These are phyloP conservation scores for Paraphysoderma sedebokerense DNA, from an alignment of 371 early-diverging fungal genomes.

Conservation along the genomic window DNA sequence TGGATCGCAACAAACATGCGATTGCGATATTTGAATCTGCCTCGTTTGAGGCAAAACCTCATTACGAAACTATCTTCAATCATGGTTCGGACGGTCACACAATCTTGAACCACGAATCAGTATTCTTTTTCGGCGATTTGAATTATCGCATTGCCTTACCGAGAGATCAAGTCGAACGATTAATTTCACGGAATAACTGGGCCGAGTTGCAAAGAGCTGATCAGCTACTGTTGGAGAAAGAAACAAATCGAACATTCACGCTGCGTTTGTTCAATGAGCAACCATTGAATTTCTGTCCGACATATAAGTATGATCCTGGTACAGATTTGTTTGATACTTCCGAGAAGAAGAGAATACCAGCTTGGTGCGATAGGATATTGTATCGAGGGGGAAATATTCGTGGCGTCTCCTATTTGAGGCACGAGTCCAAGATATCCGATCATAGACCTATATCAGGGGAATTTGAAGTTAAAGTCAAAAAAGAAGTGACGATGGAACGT, in stretches of 20 bases:
- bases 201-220: constrained; percentile 27
- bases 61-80: background rate
- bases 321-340: constrained; percentile 52
- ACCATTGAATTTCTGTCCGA: constrained; percentile 51
- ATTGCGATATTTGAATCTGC: constrained; percentile 12
- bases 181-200: constrained; percentile 9
- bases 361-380: constrained; percentile 73
- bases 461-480: too few species aligned
- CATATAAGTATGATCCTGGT: constrained; percentile 66
- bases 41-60: background rate
- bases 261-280: constrained; percentile 43
- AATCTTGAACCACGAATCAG: constrained; percentile 57
- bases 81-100: constrained; percentile 42
- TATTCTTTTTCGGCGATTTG: constrained; percentile 60
- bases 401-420: too few species aligned
- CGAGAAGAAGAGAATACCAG: constrained; percentile 60
- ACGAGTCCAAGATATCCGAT: too few species aligned
- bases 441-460: too few species aligned
- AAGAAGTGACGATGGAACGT: too few species aligned
- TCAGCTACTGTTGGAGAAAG: constrained; percentile 25
- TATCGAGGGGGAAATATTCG: too few species aligned
- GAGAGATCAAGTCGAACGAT: constrained; percentile 21
- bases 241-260: constrained; percentile 4
- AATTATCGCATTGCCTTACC: constrained; percentile 61
- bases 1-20: constrained; percentile 53